Evolutionary conservation across 352 stramenopile genomes (phyloP).

Genomic region (Pythium dissotocum): DNA sequence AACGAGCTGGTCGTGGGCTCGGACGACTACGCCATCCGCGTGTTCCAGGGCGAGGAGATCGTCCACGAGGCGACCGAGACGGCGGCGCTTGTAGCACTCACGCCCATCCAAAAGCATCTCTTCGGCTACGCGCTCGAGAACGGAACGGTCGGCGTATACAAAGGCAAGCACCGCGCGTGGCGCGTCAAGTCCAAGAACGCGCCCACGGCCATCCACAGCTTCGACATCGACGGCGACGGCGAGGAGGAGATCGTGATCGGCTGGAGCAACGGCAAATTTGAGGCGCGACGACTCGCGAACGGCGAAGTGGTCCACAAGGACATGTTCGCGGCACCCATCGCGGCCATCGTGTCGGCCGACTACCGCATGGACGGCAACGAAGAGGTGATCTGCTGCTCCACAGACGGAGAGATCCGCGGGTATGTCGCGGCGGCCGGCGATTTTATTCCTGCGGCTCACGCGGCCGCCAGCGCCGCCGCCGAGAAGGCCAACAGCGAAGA

Average conservation of each 20-base stretch:
- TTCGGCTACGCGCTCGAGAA: constrained; percentile 91
- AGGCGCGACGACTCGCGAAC: constrained; percentile 67
- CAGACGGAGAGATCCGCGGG: constrained; percentile 78
- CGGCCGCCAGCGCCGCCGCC: constrained; percentile 25
- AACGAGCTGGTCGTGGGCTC: constrained; percentile 87
- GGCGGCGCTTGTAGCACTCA: constrained; percentile 69
- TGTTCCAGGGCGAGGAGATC: constrained; percentile 89
- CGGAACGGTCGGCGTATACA: constrained; percentile 93
- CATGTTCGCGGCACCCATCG: constrained; percentile 59
- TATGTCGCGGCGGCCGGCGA: constrained; percentile 56
- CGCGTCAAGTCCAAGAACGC: constrained; percentile 92
- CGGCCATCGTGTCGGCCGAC: constrained; percentile 75
- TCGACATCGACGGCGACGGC: constrained; percentile 91
- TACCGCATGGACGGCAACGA: constrained; percentile 89
- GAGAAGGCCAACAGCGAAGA: constrained; percentile 61
- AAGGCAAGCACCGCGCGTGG: constrained; percentile 85
- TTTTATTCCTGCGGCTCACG: constrained; percentile 25
- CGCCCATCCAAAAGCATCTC: constrained; percentile 64
- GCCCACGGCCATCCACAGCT: constrained; percentile 75
- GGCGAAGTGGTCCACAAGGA: constrained; percentile 88
- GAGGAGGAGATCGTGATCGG: constrained; percentile 89
- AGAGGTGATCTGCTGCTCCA: constrained; percentile 87
- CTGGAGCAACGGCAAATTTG: constrained; percentile 91
- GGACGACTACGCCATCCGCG: constrained; percentile 91
- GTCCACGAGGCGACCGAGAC: constrained; percentile 90